Evolutionary conservation across 2,329 filamentous ascomycete genomes (phyloP), one percentile per base, ranked within the genome.

Genomic region (Sporothrix protearum): DNA sequence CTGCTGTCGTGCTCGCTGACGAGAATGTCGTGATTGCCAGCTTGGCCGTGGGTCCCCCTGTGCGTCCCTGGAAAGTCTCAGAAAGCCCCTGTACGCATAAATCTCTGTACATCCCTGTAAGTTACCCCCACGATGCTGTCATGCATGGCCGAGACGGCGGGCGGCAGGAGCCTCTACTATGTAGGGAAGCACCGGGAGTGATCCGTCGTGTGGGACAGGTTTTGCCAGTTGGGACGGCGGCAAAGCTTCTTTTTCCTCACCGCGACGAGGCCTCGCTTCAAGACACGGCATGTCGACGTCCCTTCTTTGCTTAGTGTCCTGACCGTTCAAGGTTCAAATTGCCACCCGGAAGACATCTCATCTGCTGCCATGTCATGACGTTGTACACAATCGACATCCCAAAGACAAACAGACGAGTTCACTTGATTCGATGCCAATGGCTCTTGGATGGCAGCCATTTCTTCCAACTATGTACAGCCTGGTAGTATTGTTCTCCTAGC

Each of bases 131-230:
- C 57, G 36, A 63, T 63, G 33, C 57, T 36, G 57, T n/a, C 57
- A 61, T 8, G n/a, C 57, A 3, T n/a, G n/a, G n/a, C n/a, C n/a
- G n/a, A n/a, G n/a, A n/a, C n/a, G n/a, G n/a, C n/a, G n/a, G 36
- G 10, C 39, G 59, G 10, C n/a, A 28, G 36, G n/a, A 45, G n/a
- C 59, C 59, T 45, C 22, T n/a, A n/a, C n/a, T n/a, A n/a, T n/a
- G n/a, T 64, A 42, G 59, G 59, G 59, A 12, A 39, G 36, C 36
- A 64, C n/a, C 59, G 59, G 59, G 59, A 64, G 59, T 45, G 59
- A 45, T 14, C 59, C 59, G 36, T 28, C 45, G 36, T 28, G 36
- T 42, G 59, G 22, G 28, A 25, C 49, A 25, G 49, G 2, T 19
- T 4, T 19, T 57, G 59, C 12, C 59, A 42, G 10, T 8, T 7